These are phyloP conservation scores for Penicillium nordicum DNA, from an alignment of 2,329 filamentous ascomycete genomes.

Conservation along the genomic window DNA sequence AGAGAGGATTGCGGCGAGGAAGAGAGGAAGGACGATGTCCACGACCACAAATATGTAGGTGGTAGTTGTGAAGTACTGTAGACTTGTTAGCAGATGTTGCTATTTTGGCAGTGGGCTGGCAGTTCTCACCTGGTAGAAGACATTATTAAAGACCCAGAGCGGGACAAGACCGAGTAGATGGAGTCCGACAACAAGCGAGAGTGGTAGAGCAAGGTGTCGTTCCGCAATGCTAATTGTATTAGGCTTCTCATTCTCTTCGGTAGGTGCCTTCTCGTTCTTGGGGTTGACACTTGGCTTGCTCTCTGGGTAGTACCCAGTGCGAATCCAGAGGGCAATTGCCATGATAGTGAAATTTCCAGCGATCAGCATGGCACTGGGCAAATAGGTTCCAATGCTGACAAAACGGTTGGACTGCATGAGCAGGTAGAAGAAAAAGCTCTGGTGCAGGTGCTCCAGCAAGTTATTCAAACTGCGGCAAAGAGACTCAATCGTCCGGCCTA, in stretches of 20 bases:
- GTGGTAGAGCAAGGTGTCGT: conserved; percentile 48
- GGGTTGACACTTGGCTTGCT: conserved; percentile 24
- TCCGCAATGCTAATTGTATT: conserved; percentile 27
- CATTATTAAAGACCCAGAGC: conserved; percentile 80
- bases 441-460: conserved; percentile 90
- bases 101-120: neutral
- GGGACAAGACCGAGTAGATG: conserved; percentile 78
- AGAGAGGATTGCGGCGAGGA: conserved; percentile 56
- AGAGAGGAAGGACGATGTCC: conserved; percentile 56
- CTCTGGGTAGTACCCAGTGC: conserved; percentile 62
- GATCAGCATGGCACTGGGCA: conserved; percentile 95
- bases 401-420: conserved; percentile 89
- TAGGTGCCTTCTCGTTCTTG: conserved; percentile 30
- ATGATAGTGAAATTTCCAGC: conserved; percentile 94
- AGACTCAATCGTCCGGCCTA: conserved; percentile 85
- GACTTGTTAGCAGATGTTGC: conserved; percentile 10
- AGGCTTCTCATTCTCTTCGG: conserved; percentile 13
- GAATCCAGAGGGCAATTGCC: conserved; percentile 89
- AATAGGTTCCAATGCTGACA: conserved; percentile 95
- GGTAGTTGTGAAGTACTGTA: conserved; percentile 56
- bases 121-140: conserved; percentile 59
- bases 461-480: conserved; percentile 94
- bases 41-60: conserved; percentile 57
- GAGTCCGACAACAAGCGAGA: conserved; percentile 66
- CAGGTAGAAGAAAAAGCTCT: conserved; percentile 99